These are phyloP conservation scores for Suhomyces sp. DNA, from an alignment of 805 yeast species.

Conservation along the genomic window DNA sequence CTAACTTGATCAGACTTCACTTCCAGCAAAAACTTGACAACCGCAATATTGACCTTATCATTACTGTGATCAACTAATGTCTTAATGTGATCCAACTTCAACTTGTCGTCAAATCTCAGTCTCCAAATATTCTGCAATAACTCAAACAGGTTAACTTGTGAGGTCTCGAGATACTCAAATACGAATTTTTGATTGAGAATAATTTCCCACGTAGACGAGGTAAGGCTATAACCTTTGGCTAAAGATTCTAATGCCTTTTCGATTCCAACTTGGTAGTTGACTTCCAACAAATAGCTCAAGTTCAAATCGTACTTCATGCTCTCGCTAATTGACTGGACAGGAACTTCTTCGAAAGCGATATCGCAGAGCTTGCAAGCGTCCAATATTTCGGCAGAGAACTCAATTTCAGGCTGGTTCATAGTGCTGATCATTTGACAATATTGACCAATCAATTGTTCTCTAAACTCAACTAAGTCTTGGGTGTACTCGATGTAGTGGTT, in stretches of 20 bases:
- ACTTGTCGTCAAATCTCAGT: slow-evolving; percentile 12
- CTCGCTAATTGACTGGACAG: slow-evolving; percentile 1
- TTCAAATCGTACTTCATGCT: slow-evolving; percentile 17
- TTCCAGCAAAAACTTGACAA: slow-evolving; percentile 15
- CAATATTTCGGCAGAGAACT: slow-evolving; percentile 11
- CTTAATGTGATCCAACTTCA: slow-evolving; percentile 9
- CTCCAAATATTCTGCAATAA: slow-evolving; percentile 22
- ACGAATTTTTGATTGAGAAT: slow-evolving; percentile 29
- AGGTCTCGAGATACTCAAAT: slow-evolving; percentile 16
- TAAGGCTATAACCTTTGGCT: slow-evolving; percentile 30
- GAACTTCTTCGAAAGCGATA: neutral
- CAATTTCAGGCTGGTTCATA: neutral
- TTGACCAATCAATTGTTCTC: slow-evolving; percentile 3
- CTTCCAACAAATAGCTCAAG: slow-evolving; percentile 25
- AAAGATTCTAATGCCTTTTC: slow-evolving; percentile 25
- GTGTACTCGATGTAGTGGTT: slow-evolving; percentile 32
- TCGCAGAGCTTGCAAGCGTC: slow-evolving; percentile 10
- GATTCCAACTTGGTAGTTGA: slow-evolving; percentile 25
- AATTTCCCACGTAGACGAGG: slow-evolving; percentile 28
- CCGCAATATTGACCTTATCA: slow-evolving; percentile 26
- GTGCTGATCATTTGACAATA: slow-evolving; percentile 11
- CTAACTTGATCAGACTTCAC: neutral
- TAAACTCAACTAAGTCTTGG: slow-evolving; percentile 10
- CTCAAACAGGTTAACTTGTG: slow-evolving; percentile 13
- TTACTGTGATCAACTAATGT: slow-evolving; percentile 18